Base-by-base conservation (phyloP, 495 filamentous ascomycete genomes). In the Xylaria nigripes region DNA sequence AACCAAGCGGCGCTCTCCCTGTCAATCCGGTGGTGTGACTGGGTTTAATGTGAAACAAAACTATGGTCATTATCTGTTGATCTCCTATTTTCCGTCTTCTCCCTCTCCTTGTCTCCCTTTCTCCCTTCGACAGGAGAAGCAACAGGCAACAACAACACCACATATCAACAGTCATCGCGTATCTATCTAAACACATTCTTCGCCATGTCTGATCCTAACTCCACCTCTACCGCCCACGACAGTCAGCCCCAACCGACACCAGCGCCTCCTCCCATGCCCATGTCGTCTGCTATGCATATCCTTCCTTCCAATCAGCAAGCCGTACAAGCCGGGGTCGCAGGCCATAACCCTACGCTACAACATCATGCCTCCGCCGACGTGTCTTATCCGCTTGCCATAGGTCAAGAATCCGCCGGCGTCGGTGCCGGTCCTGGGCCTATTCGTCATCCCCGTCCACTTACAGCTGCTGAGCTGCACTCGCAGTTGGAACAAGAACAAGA, bases 401-500 rank as follows among this genome's bases (percentile, higher is more conserved):
- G 64, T 8, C 66, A 70, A 54, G 82, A 85, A 25, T 76, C 83
- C 59, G 76, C 75, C 4, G 79, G 77, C 16, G 77, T 81, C 38
- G 81, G 77, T 45, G 63, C 74, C 21, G 83, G 82, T 3, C 84
- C 85, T 69, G 89, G 78, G 18, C 89, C 80, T 55, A 53, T 90
- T 57, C 82, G 91, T 60, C 90, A 92, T 59, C 89, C 90, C 0
- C 79, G 87, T 45, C 91, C 90, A 0, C 68, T 95, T 56, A 95
- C 91, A 0, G 84, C 89, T 9, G 87, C 87, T 1, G 91, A 95
- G 64, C 73, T 96, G 36, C 89, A 95, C 70, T 70, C 85, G 57
- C 81, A 91, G 67, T 75, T 95, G 34, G 91, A 96, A 71, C 89
- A 91, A 63, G 91, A 95, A 62, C 91, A 96, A 63, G 91, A 96